Evolutionary conservation across 345 rosid genomes (phyloP).

Genomic region (Melaleuca alternifolia): DNA sequence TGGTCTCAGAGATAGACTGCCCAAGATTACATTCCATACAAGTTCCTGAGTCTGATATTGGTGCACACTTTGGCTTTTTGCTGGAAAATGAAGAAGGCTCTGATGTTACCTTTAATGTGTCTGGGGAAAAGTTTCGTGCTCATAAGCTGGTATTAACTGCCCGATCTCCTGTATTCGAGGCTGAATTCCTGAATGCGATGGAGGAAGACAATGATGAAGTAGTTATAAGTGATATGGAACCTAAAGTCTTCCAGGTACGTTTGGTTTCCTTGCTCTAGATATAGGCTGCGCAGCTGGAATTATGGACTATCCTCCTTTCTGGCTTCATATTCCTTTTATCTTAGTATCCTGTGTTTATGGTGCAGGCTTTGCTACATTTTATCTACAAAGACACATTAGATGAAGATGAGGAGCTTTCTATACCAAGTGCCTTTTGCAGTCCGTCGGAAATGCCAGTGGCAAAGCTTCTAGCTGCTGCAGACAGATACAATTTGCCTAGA

Average conservation of each 20-base stretch:
- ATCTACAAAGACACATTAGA: conserved; percentile 58
- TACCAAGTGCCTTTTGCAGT: conserved; percentile 35
- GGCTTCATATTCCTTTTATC: neutral
- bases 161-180: conserved; percentile 75
- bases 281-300: neutral
- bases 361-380: conserved; percentile 77
- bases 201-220: conserved; percentile 51
- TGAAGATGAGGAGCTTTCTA: conserved; percentile 52
- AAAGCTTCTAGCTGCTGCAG: conserved; percentile 81
- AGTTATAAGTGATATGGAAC: conserved; percentile 65
- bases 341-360: conserved; percentile 1
- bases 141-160: conserved; percentile 84
- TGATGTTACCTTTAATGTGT: conserved; percentile 66
- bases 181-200: conserved; percentile 44
- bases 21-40: conserved; percentile 70
- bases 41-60: conserved; percentile 88
- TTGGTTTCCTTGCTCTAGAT: neutral
- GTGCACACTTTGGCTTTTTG: conserved; percentile 62
- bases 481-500: conserved; percentile 70
- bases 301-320: neutral
- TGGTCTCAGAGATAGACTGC: conserved; percentile 74
- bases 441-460: conserved; percentile 51
- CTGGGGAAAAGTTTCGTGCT: conserved; percentile 65
- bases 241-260: conserved; percentile 74
- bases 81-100: conserved; percentile 79